Conservation (phyloP, 495 filamentous ascomycete species). For the Astrothelium macrocarpum region DNA sequence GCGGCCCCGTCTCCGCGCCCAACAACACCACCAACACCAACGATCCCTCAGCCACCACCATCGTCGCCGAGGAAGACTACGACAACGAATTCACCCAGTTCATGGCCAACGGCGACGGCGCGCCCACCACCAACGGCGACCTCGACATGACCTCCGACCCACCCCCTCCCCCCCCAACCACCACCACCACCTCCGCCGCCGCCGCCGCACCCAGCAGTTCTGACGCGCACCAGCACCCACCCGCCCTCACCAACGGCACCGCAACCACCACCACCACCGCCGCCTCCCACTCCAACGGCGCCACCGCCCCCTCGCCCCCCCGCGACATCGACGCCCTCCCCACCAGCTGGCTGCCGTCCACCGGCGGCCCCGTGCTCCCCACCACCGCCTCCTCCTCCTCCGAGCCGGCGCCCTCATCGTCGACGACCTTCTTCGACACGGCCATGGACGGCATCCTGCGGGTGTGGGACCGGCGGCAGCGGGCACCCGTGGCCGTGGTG, state of each 20-base stretch:
- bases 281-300: slow-evolving; percentile 2
- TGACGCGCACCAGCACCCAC: neutral
- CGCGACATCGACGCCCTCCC: slow-evolving; percentile 10
- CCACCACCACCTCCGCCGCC: too few species aligned
- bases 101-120: slow-evolving; percentile 49
- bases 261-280: slow-evolving; percentile 2
- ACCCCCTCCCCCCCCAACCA: neutral
- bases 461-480: slow-evolving; percentile 81
- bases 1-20: slow-evolving; percentile 21
- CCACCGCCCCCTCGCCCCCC: slow-evolving; percentile 10
- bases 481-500: slow-evolving; percentile 68
- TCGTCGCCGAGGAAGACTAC: slow-evolving; percentile 54
- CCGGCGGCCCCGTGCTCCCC: too few species aligned
- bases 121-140: slow-evolving; percentile 30
- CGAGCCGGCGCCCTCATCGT: slow-evolving; percentile 31
- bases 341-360: too few species aligned
- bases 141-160: neutral
- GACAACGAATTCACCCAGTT: slow-evolving; percentile 80
- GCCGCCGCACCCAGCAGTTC: slow-evolving; percentile 4
- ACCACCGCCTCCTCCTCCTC: slow-evolving; percentile 9
- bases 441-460: slow-evolving; percentile 81
- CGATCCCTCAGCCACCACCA: slow-evolving; percentile 25
- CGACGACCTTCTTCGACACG: slow-evolving; percentile 75
- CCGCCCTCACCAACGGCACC: slow-evolving; percentile 6
- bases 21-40: slow-evolving; percentile 23